Evolutionary conservation across 2,329 filamentous ascomycete species (phyloP).

Genomic region (Ophiostoma ips): DNA sequence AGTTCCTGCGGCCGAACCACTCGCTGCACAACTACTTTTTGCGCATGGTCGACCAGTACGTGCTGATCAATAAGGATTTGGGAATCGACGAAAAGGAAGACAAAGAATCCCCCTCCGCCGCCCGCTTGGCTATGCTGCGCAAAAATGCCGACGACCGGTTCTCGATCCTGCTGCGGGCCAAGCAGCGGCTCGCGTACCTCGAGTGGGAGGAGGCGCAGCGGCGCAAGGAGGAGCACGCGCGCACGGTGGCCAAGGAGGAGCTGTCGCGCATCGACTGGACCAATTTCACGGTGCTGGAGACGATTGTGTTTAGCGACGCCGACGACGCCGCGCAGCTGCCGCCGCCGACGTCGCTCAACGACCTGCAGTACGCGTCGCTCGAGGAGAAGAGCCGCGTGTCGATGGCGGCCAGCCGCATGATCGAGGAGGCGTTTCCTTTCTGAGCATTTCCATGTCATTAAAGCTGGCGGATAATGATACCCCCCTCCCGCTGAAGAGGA

Average conservation of each 20-base stretch:
- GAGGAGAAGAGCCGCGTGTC: conserved; percentile 86
- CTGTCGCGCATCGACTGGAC: conserved; percentile 94
- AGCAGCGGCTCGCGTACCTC: conserved; percentile 74
- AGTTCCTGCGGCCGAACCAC: conserved; percentile 90
- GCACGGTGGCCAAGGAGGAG: conserved; percentile 61
- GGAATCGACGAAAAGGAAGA: background rate
- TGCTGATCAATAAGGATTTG: conserved; percentile 43
- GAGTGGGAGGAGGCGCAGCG: conserved; percentile 65
- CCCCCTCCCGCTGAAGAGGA: no score
- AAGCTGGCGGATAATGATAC: background rate
- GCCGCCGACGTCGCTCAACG: conserved; percentile 75
- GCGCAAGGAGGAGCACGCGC: conserved; percentile 76
- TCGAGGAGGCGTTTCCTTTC: conserved; percentile 86
- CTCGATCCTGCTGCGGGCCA: conserved; percentile 65
- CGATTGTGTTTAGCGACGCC: conserved; percentile 76
- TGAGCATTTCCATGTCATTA: no score
- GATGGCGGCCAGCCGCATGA: conserved; percentile 64
- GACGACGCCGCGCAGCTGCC: conserved; percentile 81
- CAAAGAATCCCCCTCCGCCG: background rate
- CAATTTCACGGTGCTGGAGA: conserved; percentile 92
- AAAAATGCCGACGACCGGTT: conserved; percentile 67
- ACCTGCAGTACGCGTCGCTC: conserved; percentile 84
- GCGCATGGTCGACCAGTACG: conserved; percentile 84
- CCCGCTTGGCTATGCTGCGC: conserved; percentile 57
- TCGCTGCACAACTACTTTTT: conserved; percentile 94